phyloP scores from a whole-genome alignment of 345 rosid species.

The Salix dunnii region DNA sequence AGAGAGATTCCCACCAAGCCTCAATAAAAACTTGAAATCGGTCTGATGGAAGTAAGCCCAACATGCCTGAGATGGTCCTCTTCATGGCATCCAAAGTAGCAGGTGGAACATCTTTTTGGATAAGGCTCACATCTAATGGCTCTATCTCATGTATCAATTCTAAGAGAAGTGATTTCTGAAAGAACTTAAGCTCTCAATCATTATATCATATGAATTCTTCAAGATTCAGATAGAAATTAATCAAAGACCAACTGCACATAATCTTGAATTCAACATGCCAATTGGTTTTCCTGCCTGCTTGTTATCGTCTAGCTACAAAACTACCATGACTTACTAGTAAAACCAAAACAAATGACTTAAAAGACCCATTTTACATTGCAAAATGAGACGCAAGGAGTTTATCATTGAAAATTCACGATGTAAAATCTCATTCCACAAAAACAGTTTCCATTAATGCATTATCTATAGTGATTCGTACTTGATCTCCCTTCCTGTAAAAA shows the following conservation, averaged over 20 bases:
- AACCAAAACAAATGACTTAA: neutral
- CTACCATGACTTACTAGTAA: neutral
- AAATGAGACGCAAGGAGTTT: neutral
- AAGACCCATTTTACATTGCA: neutral
- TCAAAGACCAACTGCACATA: neutral
- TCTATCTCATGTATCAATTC: slow-evolving; percentile 83
- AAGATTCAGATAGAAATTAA: neutral
- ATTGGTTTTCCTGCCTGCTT: neutral
- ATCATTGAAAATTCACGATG: neutral
- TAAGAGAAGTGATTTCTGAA: slow-evolving; percentile 60
- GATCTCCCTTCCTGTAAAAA: neutral
- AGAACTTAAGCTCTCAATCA: slow-evolving; percentile 4
- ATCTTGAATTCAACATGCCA: neutral
- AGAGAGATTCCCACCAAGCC: slow-evolving; percentile 91
- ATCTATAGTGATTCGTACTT: neutral
- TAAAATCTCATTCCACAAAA: neutral
- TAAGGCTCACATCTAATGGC: slow-evolving; percentile 82
- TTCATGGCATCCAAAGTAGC: slow-evolving; percentile 95
- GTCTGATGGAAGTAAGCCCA: slow-evolving; percentile 93
- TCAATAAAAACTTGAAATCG: slow-evolving; percentile 85
- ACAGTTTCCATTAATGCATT: neutral
- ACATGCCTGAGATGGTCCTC: slow-evolving; percentile 93
- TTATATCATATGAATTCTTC: neutral
- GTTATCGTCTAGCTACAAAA: neutral
- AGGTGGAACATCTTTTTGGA: slow-evolving; percentile 80